Conservation (phyloP, 2,329 filamentous ascomycete genomes). For the Botrytis byssoidea region DNA sequence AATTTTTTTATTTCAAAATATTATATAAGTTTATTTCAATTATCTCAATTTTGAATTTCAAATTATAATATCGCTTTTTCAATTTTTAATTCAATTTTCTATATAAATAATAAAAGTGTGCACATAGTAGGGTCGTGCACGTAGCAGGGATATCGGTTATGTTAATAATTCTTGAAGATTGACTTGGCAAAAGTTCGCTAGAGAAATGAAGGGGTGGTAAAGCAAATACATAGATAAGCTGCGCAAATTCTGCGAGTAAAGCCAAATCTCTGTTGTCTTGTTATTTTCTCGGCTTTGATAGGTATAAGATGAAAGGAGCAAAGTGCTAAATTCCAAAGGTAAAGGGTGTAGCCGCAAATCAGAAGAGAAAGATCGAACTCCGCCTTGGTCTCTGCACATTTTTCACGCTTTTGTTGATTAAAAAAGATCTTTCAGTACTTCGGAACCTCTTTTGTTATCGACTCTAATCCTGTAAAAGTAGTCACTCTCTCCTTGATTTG, state of each 20-base stretch:
- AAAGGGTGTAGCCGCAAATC: neutral
- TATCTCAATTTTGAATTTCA: too few species aligned
- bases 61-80: too few species aligned
- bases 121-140: too few species aligned
- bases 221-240: neutral
- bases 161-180: neutral
- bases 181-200: neutral
- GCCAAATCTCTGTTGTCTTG: neutral
- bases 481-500: too few species aligned
- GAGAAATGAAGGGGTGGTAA: neutral
- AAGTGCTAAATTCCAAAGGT: neutral
- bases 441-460: neutral
- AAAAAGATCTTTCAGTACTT: neutral
- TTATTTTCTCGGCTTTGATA: neutral
- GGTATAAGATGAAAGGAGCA: neutral
- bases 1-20: too few species aligned
- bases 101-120: too few species aligned
- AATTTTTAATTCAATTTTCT: too few species aligned
- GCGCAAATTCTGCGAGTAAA: neutral
- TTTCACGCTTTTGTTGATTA: neutral
- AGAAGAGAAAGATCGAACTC: neutral
- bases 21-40: too few species aligned
- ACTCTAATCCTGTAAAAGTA: neutral
- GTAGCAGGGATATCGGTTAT: too few species aligned
- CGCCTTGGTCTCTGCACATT: neutral